Base-by-base conservation (phyloP, 108 stramenopile species). In the Poteriospumella lacustris region DNA sequence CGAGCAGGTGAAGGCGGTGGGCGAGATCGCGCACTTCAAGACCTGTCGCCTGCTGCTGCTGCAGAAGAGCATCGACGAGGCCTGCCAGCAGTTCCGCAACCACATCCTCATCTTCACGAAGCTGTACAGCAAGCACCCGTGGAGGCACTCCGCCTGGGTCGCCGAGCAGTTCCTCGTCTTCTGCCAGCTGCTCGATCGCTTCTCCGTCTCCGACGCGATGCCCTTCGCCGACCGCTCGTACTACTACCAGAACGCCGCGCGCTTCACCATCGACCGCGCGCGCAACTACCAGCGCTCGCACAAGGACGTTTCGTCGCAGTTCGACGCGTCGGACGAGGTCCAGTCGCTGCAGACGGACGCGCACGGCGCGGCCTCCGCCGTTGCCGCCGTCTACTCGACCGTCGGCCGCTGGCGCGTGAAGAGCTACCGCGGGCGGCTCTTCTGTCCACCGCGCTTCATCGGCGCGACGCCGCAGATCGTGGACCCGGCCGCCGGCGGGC, bases 91-190 rank as follows among this genome's bases (percentile, higher is more conserved):
- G 36, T 73, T 73, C 31, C 38, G 42, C 9, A 34, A 34, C 31
- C 70, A 73, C 42, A 73, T 24, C 40, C 28, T 26, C 41, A 73
- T 9, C 12, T 73, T 73, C 41, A 15, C 5, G 3, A 56, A 26
- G 31, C 5, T 56, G 3, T 73, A 52, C 42, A 39, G 38, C 40
- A 38, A 73, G 9, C 31, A 64, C 5, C 40, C 40, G 36, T 73
- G 70, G 70, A 73, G 42, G 36, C 70, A 73, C 41, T 73, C 26
- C 36, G 70, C 12, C 5, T 73, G 70, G 70, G 5, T 73, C 9
- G 36, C 70, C 26, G 44, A 73, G 28, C 70, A 73, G 41, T 73
- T 33, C 42, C 5, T 73, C 38, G 36, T 73, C 12, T 73, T 52
- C 24, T 24, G 31, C 33, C 44, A 73, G 44, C 28, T 73, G 42